Percentiles rank a stretch among this genome's conserved stretches.
Conservation (phyloP, 2,329 filamentous ascomycete species). For the Aquanectria penicillioides region DNA sequence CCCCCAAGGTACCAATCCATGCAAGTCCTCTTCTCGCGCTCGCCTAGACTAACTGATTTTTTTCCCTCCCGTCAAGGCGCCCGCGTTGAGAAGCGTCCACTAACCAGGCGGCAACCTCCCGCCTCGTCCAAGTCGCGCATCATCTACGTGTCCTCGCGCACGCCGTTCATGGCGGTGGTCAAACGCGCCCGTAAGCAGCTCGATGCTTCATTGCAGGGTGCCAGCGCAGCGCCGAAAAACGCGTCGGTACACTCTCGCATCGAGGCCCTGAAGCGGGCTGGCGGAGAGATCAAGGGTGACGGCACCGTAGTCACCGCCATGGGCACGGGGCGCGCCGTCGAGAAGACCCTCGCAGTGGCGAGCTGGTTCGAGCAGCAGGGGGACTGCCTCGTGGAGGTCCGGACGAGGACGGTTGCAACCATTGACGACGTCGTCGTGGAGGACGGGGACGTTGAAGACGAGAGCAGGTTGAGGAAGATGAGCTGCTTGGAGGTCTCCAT, state of each 20-base stretch:
- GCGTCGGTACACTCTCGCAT: conserved; percentile 58
- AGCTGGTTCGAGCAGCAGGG: conserved; percentile 71
- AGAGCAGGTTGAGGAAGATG: conserved; percentile 57
- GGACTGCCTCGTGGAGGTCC: conserved; percentile 67
- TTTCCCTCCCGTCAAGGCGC: conserved; percentile 49
- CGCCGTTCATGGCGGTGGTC: conserved; percentile 75
- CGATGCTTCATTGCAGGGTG: conserved; percentile 57
- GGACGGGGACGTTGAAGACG: conserved; percentile 50
- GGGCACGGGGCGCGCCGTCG: conserved; percentile 74
- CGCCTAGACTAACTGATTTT: conserved; percentile 10
- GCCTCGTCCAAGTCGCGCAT: conserved; percentile 55
- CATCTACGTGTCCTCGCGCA: conserved; percentile 72
- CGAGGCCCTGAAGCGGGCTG: conserved; percentile 51
- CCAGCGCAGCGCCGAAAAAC: conserved; percentile 58
- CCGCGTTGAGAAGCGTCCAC: conserved; percentile 60
- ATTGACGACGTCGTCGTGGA: conserved; percentile 72
- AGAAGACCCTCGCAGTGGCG: conserved; percentile 69
- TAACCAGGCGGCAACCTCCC: conserved; percentile 53
- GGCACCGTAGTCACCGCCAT: conserved; percentile 63
- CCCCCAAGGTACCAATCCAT: conserved; percentile 41
- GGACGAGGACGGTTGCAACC: conserved; percentile 71
- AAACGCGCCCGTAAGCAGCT: conserved; percentile 73
- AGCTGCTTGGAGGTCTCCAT: conserved; percentile 63
- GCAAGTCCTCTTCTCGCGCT: background rate
- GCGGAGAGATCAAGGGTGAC: conserved; percentile 38